Evolutionary conservation across 83 land plant species (phyloP).

Genomic region (Diphasiastrum complanatum): DNA sequence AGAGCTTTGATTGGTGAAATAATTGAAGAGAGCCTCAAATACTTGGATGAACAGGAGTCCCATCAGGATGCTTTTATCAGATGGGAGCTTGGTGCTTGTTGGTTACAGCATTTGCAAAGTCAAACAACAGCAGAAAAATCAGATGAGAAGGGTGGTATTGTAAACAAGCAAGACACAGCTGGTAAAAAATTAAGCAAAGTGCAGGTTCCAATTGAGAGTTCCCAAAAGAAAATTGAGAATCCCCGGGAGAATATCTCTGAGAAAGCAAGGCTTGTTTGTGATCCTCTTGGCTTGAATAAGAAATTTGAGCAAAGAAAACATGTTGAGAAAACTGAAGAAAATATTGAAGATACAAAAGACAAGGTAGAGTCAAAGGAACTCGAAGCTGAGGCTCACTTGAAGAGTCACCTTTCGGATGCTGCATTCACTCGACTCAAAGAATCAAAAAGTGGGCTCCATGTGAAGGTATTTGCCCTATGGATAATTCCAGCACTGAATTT

Average conservation of each 20-base stretch:
- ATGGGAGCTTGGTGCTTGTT: conserved; percentile 97
- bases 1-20: conserved; percentile 33
- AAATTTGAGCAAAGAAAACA: too few relatives aligned
- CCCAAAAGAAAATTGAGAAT: too few relatives aligned
- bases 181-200: background rate
- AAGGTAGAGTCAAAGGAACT: conserved; percentile 13
- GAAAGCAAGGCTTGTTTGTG: too few relatives aligned
- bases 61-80: conserved; percentile 37
- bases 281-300: too few relatives aligned
- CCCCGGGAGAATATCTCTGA: too few relatives aligned
- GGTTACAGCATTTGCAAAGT: conserved; percentile 88
- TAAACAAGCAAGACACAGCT: background rate
- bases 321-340: too few relatives aligned
- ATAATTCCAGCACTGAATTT: too few relatives aligned
- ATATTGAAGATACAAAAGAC: background rate
- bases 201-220: conserved; percentile 2
- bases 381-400: conserved; percentile 27
- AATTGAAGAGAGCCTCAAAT: conserved; percentile 48
- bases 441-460: conserved; percentile 72
- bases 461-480: conserved; percentile 53
- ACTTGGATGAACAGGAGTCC: conserved; percentile 31
- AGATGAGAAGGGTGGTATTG: conserved; percentile 21
- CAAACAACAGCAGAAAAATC: conserved; percentile 46
- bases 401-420: conserved; percentile 46
- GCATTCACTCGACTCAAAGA: conserved; percentile 63